Conservation (phyloP, 441 rosid species). For the Bocquillonia castaneifolia region DNA sequence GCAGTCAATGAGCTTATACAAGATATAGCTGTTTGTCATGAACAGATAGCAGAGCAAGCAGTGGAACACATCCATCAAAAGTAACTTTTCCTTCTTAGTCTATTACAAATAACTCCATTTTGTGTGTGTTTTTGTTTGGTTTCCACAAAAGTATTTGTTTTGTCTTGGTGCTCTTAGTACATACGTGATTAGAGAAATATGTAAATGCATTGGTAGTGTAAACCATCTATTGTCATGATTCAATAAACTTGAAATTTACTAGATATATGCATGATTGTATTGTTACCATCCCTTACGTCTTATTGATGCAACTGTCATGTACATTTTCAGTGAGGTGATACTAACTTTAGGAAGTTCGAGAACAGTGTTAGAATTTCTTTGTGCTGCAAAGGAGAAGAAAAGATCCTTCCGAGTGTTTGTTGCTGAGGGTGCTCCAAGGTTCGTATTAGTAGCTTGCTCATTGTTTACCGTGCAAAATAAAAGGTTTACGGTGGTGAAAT, state of each 20-base stretch:
- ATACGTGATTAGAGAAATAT: not conserved
- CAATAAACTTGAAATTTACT: not conserved
- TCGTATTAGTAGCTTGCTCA: slow-evolving; percentile 26
- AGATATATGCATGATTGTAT: not conserved
- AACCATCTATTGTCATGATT: not conserved
- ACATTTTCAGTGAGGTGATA: slow-evolving; percentile 81
- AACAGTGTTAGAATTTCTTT: slow-evolving; percentile 89
- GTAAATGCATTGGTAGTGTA: not conserved
- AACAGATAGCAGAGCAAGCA: slow-evolving; percentile 98
- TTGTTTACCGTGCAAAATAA: slow-evolving; percentile 15
- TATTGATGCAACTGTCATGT: slow-evolving; percentile 20
- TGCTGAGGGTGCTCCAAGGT: slow-evolving; percentile 99
- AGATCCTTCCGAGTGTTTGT: slow-evolving; percentile 93
- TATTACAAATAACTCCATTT: slow-evolving; percentile 3
- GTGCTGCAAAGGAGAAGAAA: slow-evolving; percentile 95
- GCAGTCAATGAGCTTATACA: slow-evolving; percentile 92
- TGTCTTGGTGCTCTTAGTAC: not conserved
- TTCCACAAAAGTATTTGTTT: not conserved
- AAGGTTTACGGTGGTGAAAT: slow-evolving; percentile 11
- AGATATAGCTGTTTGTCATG: slow-evolving; percentile 83
- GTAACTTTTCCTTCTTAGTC: slow-evolving; percentile 38
- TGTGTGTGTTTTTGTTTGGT: not conserved
- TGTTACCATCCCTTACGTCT: not conserved
- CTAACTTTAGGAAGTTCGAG: slow-evolving; percentile 94
- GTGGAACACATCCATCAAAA: slow-evolving; percentile 98